These are phyloP conservation scores for Fusarium redolens DNA, from an alignment of 2,329 filamentous ascomycete genomes.

Conservation along the genomic window DNA sequence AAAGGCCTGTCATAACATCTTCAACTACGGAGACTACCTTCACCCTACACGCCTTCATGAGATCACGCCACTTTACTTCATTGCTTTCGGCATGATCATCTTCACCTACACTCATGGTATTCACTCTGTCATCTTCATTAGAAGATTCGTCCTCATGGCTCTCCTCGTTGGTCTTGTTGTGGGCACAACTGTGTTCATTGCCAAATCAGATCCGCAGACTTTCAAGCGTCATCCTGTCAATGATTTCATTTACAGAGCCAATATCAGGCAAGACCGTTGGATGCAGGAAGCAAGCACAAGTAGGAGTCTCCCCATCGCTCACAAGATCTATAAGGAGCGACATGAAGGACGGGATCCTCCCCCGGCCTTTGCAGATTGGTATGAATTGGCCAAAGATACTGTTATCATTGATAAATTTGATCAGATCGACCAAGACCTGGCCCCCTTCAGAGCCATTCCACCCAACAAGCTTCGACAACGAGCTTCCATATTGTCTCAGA, in stretches of 20 bases:
- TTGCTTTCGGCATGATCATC: conserved; percentile 55
- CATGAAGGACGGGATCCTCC: conserved; percentile 77
- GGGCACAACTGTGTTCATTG: conserved; percentile 52
- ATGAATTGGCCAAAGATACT: conserved; percentile 78
- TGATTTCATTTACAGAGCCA: conserved; percentile 61
- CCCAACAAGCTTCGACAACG: conserved; percentile 75
- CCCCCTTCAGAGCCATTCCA: conserved; percentile 81
- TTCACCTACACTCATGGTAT: conserved; percentile 59
- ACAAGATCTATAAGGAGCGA: conserved; percentile 61
- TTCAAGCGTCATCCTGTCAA: conserved; percentile 59
- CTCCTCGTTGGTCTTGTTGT: conserved; percentile 54
- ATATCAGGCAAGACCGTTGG: conserved; percentile 63
- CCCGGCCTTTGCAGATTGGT: conserved; percentile 87
- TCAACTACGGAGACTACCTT: conserved; percentile 58
- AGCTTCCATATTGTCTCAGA: conserved; percentile 53
- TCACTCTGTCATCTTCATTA: conserved; percentile 56
- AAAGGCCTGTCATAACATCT: conserved; percentile 51
- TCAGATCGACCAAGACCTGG: conserved; percentile 78
- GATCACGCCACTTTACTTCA: conserved; percentile 53
- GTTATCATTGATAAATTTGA: conserved; percentile 83
- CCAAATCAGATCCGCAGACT: conserved; percentile 45
- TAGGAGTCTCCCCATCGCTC: conserved; percentile 59
- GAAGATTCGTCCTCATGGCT: conserved; percentile 54
- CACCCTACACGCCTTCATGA: conserved; percentile 53
- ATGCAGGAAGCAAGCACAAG: conserved; percentile 60